Conservation (phyloP, 345 rosid genomes). For the Anastatica hierochuntica region DNA sequence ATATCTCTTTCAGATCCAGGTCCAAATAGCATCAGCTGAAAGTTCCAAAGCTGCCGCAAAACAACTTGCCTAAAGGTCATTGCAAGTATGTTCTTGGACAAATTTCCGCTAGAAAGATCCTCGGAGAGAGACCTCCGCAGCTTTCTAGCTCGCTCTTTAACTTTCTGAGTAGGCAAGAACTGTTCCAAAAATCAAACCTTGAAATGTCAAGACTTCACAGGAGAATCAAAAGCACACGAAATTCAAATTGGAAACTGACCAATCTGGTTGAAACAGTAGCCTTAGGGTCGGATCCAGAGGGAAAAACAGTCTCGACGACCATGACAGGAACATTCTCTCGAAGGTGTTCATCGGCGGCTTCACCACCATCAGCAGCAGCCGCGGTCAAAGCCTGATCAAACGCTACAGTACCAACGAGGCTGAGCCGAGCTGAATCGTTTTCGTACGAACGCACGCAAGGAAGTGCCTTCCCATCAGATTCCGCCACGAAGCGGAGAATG, state of each 20-base stretch:
- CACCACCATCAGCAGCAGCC: constrained; percentile 90
- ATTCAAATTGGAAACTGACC: constrained; percentile 32
- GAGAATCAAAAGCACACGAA: background rate
- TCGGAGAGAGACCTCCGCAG: constrained; percentile 33
- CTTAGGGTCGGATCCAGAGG: constrained; percentile 40
- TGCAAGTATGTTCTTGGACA: constrained; percentile 61
- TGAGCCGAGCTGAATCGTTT: constrained; percentile 56
- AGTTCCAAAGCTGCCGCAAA: constrained; percentile 61
- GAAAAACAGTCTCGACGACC: constrained; percentile 86
- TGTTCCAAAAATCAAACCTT: constrained; percentile 17
- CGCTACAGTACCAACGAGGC: constrained; percentile 64
- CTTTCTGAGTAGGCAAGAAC: constrained; percentile 82
- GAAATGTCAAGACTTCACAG: constrained; percentile 1
- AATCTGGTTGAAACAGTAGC: constrained; percentile 68
- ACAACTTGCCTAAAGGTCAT: constrained; percentile 91
- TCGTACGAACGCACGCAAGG: constrained; percentile 83
- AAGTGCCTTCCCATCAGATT: constrained; percentile 43
- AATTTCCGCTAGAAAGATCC: constrained; percentile 35
- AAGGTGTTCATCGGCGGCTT: constrained; percentile 63
- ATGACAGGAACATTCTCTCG: constrained; percentile 47
- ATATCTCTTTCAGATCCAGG: constrained; percentile 71
- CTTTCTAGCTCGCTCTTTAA: constrained; percentile 56
- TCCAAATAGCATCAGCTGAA: constrained; percentile 50
- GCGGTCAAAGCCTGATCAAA: constrained; percentile 81
- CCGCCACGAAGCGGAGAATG: constrained; percentile 53